Evolutionary conservation across 2,329 filamentous ascomycete species (phyloP).

Genomic region (Exophiala xenobiotica): DNA sequence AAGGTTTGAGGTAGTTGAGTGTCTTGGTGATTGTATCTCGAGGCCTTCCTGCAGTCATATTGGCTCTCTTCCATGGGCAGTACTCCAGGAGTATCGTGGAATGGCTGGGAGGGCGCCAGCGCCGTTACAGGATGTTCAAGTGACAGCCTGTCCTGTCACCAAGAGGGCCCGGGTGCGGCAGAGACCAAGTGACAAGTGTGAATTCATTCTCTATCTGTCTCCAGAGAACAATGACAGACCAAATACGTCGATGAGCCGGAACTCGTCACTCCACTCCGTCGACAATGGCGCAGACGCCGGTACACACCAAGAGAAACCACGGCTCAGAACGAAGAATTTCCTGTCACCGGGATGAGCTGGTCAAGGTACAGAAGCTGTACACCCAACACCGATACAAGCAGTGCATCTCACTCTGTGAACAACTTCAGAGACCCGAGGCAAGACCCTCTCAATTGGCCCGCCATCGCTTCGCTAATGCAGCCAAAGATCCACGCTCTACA

Average conservation of each 20-base stretch:
- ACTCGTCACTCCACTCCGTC: too few relatives aligned
- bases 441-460: not conserved
- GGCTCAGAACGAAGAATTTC: constrained; percentile 7
- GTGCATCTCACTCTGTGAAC: constrained; percentile 24
- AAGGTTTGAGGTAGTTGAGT: too few relatives aligned
- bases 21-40: too few relatives aligned
- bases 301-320: constrained; percentile 3
- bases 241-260: not conserved
- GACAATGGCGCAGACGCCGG: constrained; percentile 4
- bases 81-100: not conserved
- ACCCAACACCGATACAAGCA: constrained; percentile 24
- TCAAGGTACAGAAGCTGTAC: constrained; percentile 21
- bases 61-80: too few relatives aligned
- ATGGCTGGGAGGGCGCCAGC: not conserved
- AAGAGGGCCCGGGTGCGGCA: too few relatives aligned
- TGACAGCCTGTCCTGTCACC: too few relatives aligned
- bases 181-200: too few relatives aligned
- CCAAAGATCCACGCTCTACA: constrained; percentile 27
- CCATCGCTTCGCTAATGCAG: not conserved
- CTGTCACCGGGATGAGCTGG: constrained; percentile 18
- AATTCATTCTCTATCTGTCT: too few relatives aligned
- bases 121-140: too few relatives aligned
- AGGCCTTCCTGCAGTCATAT: too few relatives aligned
- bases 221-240: not conserved
- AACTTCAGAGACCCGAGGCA: constrained; percentile 19